phyloP scores from a whole-genome alignment of 345 rosid species.

The Durio zibethinus region DNA sequence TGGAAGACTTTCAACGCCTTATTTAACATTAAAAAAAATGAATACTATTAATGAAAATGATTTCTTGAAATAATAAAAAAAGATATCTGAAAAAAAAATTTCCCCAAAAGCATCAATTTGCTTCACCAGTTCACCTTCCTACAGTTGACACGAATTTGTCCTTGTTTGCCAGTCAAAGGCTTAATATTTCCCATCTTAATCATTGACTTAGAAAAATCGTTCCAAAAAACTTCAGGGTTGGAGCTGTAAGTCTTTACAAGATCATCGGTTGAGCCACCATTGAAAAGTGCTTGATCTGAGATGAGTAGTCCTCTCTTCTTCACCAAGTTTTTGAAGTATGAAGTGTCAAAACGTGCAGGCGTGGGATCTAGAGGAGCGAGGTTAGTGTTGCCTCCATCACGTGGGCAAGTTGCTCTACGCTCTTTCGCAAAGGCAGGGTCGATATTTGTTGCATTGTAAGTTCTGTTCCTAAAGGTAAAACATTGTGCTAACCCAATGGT shows the following conservation, averaged over 20 bases:
- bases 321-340: conserved; percentile 42
- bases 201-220: too few species aligned
- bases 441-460: conserved; percentile 47
- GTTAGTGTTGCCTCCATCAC: conserved; percentile 33
- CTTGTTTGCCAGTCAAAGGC: too few species aligned
- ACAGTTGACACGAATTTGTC: too few species aligned
- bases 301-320: conserved; percentile 40
- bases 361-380: conserved; percentile 37
- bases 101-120: too few species aligned
- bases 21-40: too few species aligned
- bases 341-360: conserved; percentile 39
- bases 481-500: conserved; percentile 56
- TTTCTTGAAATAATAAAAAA: too few species aligned
- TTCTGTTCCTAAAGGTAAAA: conserved; percentile 28
- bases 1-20: too few species aligned
- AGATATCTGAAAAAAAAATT: too few species aligned
- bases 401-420: conserved; percentile 29
- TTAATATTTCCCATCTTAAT: too few species aligned
- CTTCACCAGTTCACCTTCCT: too few species aligned
- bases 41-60: too few species aligned
- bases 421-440: conserved; percentile 32
- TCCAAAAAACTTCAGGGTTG: too few species aligned
- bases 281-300: conserved; percentile 52
- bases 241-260: conserved; percentile 38
- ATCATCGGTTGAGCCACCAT: conserved; percentile 41